A percentile compares a stretch with the other conserved stretches of the same genome.
Evolutionary conservation across 1,284 basidiomycete species (phyloP).

Genomic region (Puccinia horiana): DNA sequence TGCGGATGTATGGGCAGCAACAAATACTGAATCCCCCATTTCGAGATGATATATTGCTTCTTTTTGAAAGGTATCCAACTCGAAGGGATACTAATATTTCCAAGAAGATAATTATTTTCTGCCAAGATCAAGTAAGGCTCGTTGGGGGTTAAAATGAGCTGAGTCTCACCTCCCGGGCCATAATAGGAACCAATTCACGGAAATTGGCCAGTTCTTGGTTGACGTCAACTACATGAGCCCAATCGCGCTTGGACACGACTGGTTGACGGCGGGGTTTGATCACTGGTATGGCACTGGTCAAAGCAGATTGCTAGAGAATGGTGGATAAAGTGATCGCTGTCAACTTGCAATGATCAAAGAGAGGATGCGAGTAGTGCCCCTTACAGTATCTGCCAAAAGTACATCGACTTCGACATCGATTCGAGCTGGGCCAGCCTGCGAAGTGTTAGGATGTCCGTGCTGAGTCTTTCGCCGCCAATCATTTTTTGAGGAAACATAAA

Average conservation of each 20-base stretch:
- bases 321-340: background rate
- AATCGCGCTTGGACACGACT: conserved; percentile 73
- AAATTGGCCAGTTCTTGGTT: conserved; percentile 87
- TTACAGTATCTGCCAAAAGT: conserved; percentile 34
- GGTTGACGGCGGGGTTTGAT: conserved; percentile 48
- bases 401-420: conserved; percentile 40
- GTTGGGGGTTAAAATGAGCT: background rate
- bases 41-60: conserved; percentile 98
- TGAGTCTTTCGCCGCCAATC: conserved; percentile 22
- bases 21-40: conserved; percentile 96
- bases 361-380: background rate
- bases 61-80: conserved; percentile 89
- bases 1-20: conserved; percentile 98
- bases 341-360: background rate
- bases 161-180: conserved; percentile 65
- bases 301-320: conserved; percentile 3
- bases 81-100: conserved; percentile 72
- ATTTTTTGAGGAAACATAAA: conserved; percentile 50
- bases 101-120: background rate
- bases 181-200: conserved; percentile 79
- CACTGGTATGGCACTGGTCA: conserved; percentile 5
- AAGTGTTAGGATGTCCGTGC: background rate
- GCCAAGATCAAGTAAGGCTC: background rate
- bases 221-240: conserved; percentile 96
- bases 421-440: conserved; percentile 9